These are phyloP conservation scores for Ophiobolus disseminans DNA, from an alignment of 2,329 filamentous ascomycete genomes.

Conservation along the genomic window DNA sequence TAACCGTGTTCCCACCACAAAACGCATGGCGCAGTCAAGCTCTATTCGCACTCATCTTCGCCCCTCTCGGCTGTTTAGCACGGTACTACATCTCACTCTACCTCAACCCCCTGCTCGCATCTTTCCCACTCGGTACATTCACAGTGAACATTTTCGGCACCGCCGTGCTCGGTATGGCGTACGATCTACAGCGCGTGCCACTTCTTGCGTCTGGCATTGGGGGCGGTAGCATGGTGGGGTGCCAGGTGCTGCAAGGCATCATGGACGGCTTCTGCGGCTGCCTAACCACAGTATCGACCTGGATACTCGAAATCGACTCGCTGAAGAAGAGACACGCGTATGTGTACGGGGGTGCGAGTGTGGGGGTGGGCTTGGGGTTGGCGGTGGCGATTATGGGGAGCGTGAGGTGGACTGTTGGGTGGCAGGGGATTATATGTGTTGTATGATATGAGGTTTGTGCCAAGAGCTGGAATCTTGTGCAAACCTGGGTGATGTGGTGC, in stretches of 20 bases:
- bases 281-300: slow-evolving; percentile 58
- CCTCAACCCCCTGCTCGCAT: slow-evolving; percentile 71
- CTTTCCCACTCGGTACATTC: slow-evolving; percentile 88
- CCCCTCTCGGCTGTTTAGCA: slow-evolving; percentile 77
- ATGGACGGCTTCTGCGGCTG: slow-evolving; percentile 58
- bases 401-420: slow-evolving; percentile 69
- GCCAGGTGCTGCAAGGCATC: slow-evolving; percentile 56
- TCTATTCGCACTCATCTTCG: slow-evolving; percentile 80
- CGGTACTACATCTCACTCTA: slow-evolving; percentile 75
- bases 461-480: too few relatives aligned
- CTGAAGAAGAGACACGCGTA: slow-evolving; percentile 65
- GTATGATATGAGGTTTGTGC: slow-evolving; percentile 12
- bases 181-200: slow-evolving; percentile 75
- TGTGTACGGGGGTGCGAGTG: slow-evolving; percentile 69
- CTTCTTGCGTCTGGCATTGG: slow-evolving; percentile 52
- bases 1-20: slow-evolving; percentile 73
- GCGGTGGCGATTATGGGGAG: slow-evolving; percentile 78
- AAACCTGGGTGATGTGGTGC: not conserved
- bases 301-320: slow-evolving; percentile 54
- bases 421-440: slow-evolving; percentile 43
- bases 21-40: slow-evolving; percentile 77
- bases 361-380: slow-evolving; percentile 64
- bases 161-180: slow-evolving; percentile 75
- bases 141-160: slow-evolving; percentile 80
- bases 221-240: slow-evolving; percentile 52